A percentile compares a stretch with the other conserved stretches of the same genome.
These are phyloP conservation scores for Epichloe sibirici DNA, from an alignment of 2,329 filamentous ascomycete genomes.

Conservation along the genomic window DNA sequence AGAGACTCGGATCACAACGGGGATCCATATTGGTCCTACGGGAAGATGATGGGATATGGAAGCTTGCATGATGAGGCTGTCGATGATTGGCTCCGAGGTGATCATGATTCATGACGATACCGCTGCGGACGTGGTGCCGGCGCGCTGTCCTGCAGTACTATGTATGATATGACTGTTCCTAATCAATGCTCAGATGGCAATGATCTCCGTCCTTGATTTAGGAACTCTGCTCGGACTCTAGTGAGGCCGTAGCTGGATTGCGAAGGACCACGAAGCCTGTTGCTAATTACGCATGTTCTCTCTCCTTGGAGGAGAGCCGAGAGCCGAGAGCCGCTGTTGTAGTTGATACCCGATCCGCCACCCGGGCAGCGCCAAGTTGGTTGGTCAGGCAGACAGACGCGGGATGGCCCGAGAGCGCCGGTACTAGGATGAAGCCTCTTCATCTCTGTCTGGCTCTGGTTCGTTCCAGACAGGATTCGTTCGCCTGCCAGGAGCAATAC, in stretches of 20 bases:
- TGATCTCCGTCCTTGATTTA: background rate
- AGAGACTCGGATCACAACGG: background rate
- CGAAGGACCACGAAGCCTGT: background rate
- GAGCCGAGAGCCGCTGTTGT: background rate
- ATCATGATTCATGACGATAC: constrained; percentile 4
- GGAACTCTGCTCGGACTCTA: background rate
- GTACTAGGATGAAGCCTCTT: background rate
- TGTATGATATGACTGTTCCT: background rate
- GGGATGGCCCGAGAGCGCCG: background rate
- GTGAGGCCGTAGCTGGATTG: background rate
- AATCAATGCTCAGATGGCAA: background rate
- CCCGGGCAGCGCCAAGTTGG: background rate
- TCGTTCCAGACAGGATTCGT: background rate
- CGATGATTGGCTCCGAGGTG: constrained; percentile 1
- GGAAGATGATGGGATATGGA: background rate
- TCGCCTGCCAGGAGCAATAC: background rate
- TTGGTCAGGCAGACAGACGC: background rate
- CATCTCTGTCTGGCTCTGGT: background rate
- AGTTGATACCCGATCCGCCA: constrained; percentile 7
- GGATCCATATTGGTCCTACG: background rate
- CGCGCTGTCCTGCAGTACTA: background rate
- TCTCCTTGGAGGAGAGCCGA: no score
- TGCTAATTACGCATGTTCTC: background rate
- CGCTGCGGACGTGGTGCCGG: background rate
- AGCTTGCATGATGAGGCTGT: constrained; percentile 1